These are phyloP conservation scores for Aspergillus texensis DNA, from an alignment of 2,329 filamentous ascomycete genomes.

Conservation along the genomic window DNA sequence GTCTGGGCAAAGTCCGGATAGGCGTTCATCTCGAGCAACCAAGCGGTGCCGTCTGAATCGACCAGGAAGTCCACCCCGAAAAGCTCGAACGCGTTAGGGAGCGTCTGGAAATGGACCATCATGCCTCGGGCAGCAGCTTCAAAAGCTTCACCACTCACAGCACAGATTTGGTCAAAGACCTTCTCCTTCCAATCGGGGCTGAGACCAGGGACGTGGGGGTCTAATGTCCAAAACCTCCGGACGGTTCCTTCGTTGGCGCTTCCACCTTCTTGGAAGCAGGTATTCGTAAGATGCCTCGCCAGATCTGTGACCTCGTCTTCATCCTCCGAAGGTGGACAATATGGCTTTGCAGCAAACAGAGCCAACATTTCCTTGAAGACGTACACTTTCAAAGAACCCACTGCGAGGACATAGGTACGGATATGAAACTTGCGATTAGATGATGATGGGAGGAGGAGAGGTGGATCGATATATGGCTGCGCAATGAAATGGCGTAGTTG, in stretches of 20 bases:
- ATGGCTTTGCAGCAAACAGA: constrained; percentile 79
- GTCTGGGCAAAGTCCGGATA: constrained; percentile 97
- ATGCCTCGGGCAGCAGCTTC: constrained; percentile 82
- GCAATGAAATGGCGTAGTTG: constrained; percentile 95
- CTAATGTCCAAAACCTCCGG: constrained; percentile 72
- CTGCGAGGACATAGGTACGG: constrained; percentile 82
- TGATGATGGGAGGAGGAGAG: constrained; percentile 69
- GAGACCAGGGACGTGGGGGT: constrained; percentile 38
- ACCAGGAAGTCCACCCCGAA: constrained; percentile 92
- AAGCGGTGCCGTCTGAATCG: constrained; percentile 64
- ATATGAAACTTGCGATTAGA: constrained; percentile 88
- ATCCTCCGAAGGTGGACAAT: constrained; percentile 61
- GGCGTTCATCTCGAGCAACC: constrained; percentile 89
- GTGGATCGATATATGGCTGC: constrained; percentile 91
- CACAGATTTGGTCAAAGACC: constrained; percentile 76
- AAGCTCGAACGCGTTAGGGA: constrained; percentile 87
- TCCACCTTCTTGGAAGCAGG: constrained; percentile 76
- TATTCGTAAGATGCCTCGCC: constrained; percentile 86
- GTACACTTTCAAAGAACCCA: constrained; percentile 76
- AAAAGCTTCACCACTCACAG: constrained; percentile 75
- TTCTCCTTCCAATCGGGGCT: constrained; percentile 54
- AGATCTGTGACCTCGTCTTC: constrained; percentile 57
- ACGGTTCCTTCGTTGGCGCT: constrained; percentile 65
- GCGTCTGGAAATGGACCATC: constrained; percentile 87
- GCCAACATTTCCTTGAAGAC: constrained; percentile 92